phyloP scores from a whole-genome alignment of 441 rosid genomes.

The Kokia cookei region DNA sequence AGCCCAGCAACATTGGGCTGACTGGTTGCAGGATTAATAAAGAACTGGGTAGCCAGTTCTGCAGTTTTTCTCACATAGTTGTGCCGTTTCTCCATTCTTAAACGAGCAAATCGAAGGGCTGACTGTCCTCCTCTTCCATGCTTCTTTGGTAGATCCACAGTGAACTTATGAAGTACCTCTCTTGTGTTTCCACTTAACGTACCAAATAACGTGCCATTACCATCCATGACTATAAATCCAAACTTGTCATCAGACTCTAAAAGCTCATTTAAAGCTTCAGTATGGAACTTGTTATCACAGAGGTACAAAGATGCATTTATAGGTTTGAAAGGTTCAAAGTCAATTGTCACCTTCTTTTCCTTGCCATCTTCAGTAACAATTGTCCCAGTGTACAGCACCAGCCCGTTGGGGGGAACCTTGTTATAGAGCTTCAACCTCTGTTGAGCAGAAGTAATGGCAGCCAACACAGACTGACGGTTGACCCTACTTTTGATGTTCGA shows the following conservation, averaged over 20 bases:
- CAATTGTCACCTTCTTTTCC: slow-evolving; percentile 86
- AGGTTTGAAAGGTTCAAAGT: slow-evolving; percentile 86
- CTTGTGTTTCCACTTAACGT: slow-evolving; percentile 78
- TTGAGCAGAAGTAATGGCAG: slow-evolving; percentile 84
- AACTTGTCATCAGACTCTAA: not conserved
- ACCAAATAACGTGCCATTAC: slow-evolving; percentile 78
- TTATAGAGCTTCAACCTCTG: slow-evolving; percentile 81
- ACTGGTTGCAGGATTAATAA: slow-evolving; percentile 78
- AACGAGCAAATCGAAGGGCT: slow-evolving; percentile 84
- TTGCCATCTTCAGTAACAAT: slow-evolving; percentile 81
- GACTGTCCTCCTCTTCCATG: slow-evolving; percentile 98
- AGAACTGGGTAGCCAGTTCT: slow-evolving; percentile 81
- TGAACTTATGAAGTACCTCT: slow-evolving; percentile 79
- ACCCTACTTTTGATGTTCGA: slow-evolving; percentile 80
- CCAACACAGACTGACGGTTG: slow-evolving; percentile 80
- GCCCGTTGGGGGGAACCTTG: slow-evolving; percentile 80
- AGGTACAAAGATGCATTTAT: slow-evolving; percentile 76
- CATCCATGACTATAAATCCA: slow-evolving; percentile 62
- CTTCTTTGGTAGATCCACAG: slow-evolving; percentile 84
- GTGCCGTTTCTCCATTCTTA: slow-evolving; percentile 88
- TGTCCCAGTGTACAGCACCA: slow-evolving; percentile 82
- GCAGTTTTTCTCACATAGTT: slow-evolving; percentile 86
- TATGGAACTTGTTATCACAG: slow-evolving; percentile 43
- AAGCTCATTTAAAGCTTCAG: not conserved
- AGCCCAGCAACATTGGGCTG: slow-evolving; percentile 78